These are phyloP conservation scores for Triticum aestivum DNA, from an alignment of 176 grass and related monocot species.

Conservation along the genomic window IWGSC_CS_RefSeq_v2.1 NC_057802.1:531960822-531961321, in stretches of 20 bases:
- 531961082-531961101: conserved; percentile 52
- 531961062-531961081: conserved; percentile 49
- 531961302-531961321: conserved; percentile 50
- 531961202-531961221: background rate
- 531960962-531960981: conserved; percentile 46
- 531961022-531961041: conserved; percentile 44
- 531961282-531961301: conserved; percentile 40
- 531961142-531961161: background rate
- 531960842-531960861: no score
- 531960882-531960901: no score
- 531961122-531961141: conserved; percentile 19
- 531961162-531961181: background rate
- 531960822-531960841: conserved; percentile 25
- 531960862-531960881: no score
- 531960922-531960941: conserved; percentile 69
- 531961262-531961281: conserved; percentile 55
- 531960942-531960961: conserved; percentile 73
- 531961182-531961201: background rate
- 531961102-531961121: conserved; percentile 47
- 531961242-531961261: conserved; percentile 47
- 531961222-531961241: background rate
- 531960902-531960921: conserved; percentile 43
- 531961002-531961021: conserved; percentile 49
- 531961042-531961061: conserved; percentile 52
- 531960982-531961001: conserved; percentile 54